Evolutionary conservation across 371 early-diverging fungal genomes (phyloP), one percentile per base, ranked within the genome.

Genomic region (Sporodiniella umbellata): DNA sequence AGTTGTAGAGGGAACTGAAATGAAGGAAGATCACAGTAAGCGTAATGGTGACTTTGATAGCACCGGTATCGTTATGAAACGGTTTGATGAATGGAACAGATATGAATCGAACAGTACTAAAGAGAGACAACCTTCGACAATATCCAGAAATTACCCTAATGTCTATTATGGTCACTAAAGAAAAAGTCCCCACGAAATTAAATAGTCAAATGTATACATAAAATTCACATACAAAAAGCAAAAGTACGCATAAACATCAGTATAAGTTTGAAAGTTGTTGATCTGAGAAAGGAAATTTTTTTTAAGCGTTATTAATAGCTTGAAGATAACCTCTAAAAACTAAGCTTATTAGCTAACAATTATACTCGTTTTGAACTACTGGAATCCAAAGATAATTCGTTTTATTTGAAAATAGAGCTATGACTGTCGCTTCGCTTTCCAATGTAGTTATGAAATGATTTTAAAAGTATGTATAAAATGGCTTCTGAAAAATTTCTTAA

Each of bases 1-100:
- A 45, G 89, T 90, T 63, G 89, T 95, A 1, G 88, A 83, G 28
- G 92, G 96, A 28, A 35, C 35, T 0, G 81, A 64, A 42, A 40
- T 45, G 11, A 55, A 66, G 10, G 61, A 58, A 11, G 88, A 87
- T 58, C 91, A 90, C 57, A 87, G 86, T 21, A 77, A 83, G 33
- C 79, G 81, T 19, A 86, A 81, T 40, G 93, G 93, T 18, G 68
- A 71, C n/a, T 92, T 92, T 65, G 90, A 91, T 48, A 74, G 83
- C 10, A 69, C 73, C 11, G 50, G 68, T 30, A 78, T 86, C 38
- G 67, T 65, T 0, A 75, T 84, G 70, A 80, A 79, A 35, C 35
- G 35, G 15, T 35, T 35, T 35, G 35, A 35, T 35, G 35, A 35
- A 35, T 35, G 35, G 35, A 11, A 35, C 15, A 35, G 35, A 35